Evolutionary conservation across 257 asterid species (phyloP), one percentile per base, ranked within the genome.

Genomic region (Solanum bulbocastanum): DNA sequence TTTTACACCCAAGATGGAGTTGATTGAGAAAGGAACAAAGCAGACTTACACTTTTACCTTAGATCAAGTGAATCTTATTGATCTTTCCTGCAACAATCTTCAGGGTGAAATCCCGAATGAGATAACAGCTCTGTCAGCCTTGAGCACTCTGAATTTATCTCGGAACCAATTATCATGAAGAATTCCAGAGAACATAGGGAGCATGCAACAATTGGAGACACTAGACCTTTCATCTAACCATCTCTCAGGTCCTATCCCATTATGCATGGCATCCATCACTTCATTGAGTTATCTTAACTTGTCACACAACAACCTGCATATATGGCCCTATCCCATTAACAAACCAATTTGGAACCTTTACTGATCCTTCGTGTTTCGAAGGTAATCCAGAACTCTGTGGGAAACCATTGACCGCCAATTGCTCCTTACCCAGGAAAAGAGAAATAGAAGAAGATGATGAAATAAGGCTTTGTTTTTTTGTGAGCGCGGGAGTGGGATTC

Each of bases 301-400:
- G 39, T 69, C 75, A 30, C 37, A 30, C 30, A 69, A 69, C 75
- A 69, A 69, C 75, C 75, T 69, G 30, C 4, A 18, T n/a, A n/a
- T n/a, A n/a, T 30, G 23, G 39, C 12, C 79, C 44, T 72, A 18
- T 72, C 44, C 79, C 79, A 72, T 33, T 44, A 32, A 33, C 25
- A 33, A 72, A 72, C 25, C 79, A 72, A 72, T 72, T 72, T 72
- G 79, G 20, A 33, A 87, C 88, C 1, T 87, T 89, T 5, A 52
- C 66, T 23, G 88, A 87, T 37, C 81, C 90, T 33, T 75, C 85
- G 5, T 74, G 79, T 6, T 87, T 83, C 16, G 71, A 33, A 36
- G 91, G 88, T 16, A 87, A 87, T 46, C 79, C 87, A 14, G 42
- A 62, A 71, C 89, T 89, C 11, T 76, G 88, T 84, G 87, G 89